Evolutionary conservation across 75 land plant genomes (phyloP), one percentile per base, ranked within the genome.

Genomic region (Larix kaempferi): DNA sequence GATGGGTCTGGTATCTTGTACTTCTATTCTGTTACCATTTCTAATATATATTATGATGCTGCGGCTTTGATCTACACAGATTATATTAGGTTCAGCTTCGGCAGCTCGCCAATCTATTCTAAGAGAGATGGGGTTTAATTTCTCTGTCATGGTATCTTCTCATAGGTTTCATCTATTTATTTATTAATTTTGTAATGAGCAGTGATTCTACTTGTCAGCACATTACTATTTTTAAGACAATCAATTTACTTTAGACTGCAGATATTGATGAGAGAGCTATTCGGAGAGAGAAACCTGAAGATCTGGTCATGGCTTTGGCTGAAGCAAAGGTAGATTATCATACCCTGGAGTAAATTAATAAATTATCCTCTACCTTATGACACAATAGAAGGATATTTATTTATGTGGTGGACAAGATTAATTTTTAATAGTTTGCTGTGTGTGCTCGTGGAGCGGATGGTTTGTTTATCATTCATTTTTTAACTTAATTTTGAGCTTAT

Each of bases 261-360:
- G 96, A 90, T 57, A 96, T 96, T 61, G 96, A 96, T 69, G 99
- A 96, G 80, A 93, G 89, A 63, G 78, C 81, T n/a, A 91, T 93
- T 56, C 85, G 98, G 5, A 87, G 78, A 57, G 96, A 93, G 27
- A 89, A 78, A 44, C 91, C 99, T 4, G 99, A 96, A 75, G 99
- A 96, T 37, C 78, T 96, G 14, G 99, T 96, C 19, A 82, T 92
- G 94, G 89, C 87, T 67, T 78, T 96, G 44, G 99, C 97, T 11
- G 92, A 91, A 67, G 99, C 97, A 13, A 96, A 96, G 84, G 98
- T 87, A 22, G 59, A 16, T 33, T 37, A 37, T 52, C 11, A 56
- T 39, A 35, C 35, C 21, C 71, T 33, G 17, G 6, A 35, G 21
- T 66, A 39, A 39, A 66, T 21, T 5, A 35, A 8, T 66, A 39